A percentile compares a stretch with the other conserved stretches of the same genome.
Conservation (phyloP, 345 rosid species). For the Arabis alpina region DNA sequence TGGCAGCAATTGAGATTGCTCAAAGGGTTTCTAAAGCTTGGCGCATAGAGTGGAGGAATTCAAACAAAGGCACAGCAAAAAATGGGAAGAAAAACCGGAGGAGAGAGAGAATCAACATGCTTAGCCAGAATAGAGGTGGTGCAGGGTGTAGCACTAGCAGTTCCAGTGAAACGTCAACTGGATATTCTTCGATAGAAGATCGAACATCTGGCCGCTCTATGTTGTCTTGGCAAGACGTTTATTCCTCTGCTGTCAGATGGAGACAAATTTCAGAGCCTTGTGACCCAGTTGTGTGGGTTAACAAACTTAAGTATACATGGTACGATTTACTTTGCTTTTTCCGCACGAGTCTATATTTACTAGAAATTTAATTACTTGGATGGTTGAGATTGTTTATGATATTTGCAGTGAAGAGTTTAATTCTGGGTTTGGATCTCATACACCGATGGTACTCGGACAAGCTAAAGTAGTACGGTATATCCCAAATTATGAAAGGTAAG, state of each 20-base stretch:
- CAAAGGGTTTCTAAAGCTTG: conserved; percentile 90
- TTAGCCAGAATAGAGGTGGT: conserved; percentile 96
- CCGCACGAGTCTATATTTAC: conserved; percentile 1
- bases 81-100: conserved; percentile 72
- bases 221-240: conserved; percentile 89
- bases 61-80: conserved; percentile 58
- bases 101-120: conserved; percentile 65
- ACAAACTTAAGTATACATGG: conserved; percentile 71
- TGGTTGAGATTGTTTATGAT: conserved; percentile 26
- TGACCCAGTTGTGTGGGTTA: conserved; percentile 97
- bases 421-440: conserved; percentile 96
- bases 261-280: conserved; percentile 99
- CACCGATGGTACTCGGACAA: conserved; percentile 93
- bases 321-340: not conserved
- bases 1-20: conserved; percentile 89
- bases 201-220: conserved; percentile 58
- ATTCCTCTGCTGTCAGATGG: conserved; percentile 88
- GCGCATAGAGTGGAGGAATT: conserved; percentile 86
- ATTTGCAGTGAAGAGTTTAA: conserved; percentile 86
- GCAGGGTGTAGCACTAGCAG: conserved; percentile 93
- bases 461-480: conserved; percentile 85
- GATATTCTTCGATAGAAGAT: conserved; percentile 67
- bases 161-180: conserved; percentile 64
- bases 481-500: conserved; percentile 79
- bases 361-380: not conserved